These are phyloP conservation scores for Dalbergia cochinchinensis DNA, from an alignment of 306 rosid species.

Conservation along the genomic window DNA sequence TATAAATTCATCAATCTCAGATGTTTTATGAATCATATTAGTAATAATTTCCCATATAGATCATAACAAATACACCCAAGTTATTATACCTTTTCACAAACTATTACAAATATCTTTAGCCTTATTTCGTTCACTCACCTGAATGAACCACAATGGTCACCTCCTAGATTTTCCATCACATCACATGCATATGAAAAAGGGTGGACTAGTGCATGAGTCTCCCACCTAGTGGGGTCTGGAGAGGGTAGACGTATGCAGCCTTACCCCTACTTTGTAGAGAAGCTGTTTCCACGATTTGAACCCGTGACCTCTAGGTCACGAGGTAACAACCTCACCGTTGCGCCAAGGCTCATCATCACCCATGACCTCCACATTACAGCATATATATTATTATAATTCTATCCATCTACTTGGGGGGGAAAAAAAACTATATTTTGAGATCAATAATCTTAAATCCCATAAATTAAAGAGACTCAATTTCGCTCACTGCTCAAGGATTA, in stretches of 20 bases:
- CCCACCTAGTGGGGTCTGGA: no score
- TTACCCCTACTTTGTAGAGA: no score
- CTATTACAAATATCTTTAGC: neutral
- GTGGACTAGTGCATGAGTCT: no score
- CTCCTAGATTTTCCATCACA: neutral
- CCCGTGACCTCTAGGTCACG: no score
- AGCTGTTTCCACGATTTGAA: no score
- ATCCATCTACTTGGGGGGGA: neutral
- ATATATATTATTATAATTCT: neutral
- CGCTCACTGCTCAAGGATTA: constrained; percentile 3
- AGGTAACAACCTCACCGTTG: no score
- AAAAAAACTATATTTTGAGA: neutral
- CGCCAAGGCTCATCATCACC: no score
- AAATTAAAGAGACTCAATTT: neutral
- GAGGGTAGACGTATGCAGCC: no score
- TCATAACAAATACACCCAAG: neutral
- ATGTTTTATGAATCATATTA: constrained; percentile 10
- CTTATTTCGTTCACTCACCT: neutral
- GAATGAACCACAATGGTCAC: neutral
- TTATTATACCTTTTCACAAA: neutral
- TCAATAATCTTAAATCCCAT: neutral
- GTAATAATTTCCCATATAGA: neutral
- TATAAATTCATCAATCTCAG: neutral
- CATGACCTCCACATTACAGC: no score
- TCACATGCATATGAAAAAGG: neutral